These are phyloP conservation scores for Metschnikowia vanudenii DNA, from an alignment of 805 yeast species.

Conservation along the genomic window DNA sequence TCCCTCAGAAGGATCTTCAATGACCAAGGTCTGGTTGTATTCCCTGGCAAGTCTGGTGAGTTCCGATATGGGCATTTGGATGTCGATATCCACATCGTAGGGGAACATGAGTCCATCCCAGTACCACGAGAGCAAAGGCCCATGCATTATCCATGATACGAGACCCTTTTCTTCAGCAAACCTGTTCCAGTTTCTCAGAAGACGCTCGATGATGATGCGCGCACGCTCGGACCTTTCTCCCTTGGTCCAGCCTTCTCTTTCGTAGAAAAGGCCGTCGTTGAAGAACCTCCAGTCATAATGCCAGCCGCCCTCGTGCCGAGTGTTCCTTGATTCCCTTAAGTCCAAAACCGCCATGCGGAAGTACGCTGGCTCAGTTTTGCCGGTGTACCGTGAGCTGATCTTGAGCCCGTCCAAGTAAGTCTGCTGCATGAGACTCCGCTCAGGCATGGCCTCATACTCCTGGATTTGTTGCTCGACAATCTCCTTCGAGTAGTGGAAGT, in stretches of 20 bases:
- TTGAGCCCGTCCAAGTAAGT: slow-evolving; percentile 31
- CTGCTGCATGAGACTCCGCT: slow-evolving; percentile 21
- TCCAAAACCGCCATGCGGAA: slow-evolving; percentile 35
- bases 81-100: slow-evolving; percentile 17
- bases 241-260: slow-evolving; percentile 30
- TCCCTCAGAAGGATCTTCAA: slow-evolving; percentile 20
- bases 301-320: slow-evolving; percentile 44
- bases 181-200: slow-evolving; percentile 16
- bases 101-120: slow-evolving; percentile 22
- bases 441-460: slow-evolving; percentile 22
- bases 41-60: slow-evolving; percentile 10
- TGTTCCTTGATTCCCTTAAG: slow-evolving; percentile 26
- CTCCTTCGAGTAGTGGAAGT: slow-evolving; percentile 27
- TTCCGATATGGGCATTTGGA: slow-evolving; percentile 18
- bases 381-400: slow-evolving; percentile 24
- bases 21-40: slow-evolving; percentile 18
- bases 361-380: slow-evolving; percentile 32
- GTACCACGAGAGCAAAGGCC: slow-evolving; percentile 19
- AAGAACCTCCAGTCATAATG: slow-evolving; percentile 64
- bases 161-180: slow-evolving; percentile 16
- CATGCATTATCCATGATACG: slow-evolving; percentile 20
- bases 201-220: slow-evolving; percentile 18
- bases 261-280: slow-evolving; percentile 51
- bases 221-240: slow-evolving; percentile 23
- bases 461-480: slow-evolving; percentile 27